A percentile compares a stretch with the other conserved stretches of the same genome.
Conservation (phyloP, 1,284 basidiomycete genomes). For the Heterobasidion irregulare region DNA sequence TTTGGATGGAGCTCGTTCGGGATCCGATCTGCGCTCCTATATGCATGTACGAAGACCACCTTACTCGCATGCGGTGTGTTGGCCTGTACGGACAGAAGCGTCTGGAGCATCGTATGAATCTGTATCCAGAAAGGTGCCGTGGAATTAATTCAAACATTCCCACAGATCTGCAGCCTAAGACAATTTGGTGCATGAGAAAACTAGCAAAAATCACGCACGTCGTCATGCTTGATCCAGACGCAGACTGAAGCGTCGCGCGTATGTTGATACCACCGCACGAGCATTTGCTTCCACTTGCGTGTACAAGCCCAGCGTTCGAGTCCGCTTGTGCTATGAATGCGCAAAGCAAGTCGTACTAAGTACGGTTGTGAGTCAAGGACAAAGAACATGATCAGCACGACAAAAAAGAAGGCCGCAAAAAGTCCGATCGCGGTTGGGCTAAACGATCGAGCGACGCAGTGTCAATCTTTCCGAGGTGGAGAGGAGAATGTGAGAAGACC, state of each 20-base stretch:
- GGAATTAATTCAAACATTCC: no score
- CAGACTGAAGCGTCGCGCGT: constrained; percentile 48
- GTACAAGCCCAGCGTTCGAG: constrained; percentile 21
- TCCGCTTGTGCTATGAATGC: constrained; percentile 4
- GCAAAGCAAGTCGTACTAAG: constrained; percentile 6
- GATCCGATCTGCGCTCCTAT: constrained; percentile 7
- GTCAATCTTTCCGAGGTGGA: no score
- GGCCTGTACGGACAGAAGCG: constrained; percentile 10
- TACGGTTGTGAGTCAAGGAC: constrained; percentile 8
- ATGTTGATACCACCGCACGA: constrained; percentile 38
- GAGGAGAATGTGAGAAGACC: constrained; percentile 10
- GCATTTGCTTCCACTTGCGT: constrained; percentile 28
- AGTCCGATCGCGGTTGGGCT: constrained; percentile 23
- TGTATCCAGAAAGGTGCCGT: neutral
- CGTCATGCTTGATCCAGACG: constrained; percentile 46
- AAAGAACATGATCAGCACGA: constrained; percentile 6
- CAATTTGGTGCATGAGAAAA: neutral
- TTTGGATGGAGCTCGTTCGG: constrained; percentile 15
- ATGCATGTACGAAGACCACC: constrained; percentile 12
- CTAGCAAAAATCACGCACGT: constrained; percentile 28
- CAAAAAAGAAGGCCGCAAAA: constrained; percentile 8
- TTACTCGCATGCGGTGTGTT: constrained; percentile 7
- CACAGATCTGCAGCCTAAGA: no score
- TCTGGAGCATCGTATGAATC: constrained; percentile 12
- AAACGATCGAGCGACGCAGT: neutral